Percentiles rank a stretch among this genome's conserved stretches.
Evolutionary conservation across 805 yeast genomes (phyloP).

Genomic region (Candida ficus): DNA sequence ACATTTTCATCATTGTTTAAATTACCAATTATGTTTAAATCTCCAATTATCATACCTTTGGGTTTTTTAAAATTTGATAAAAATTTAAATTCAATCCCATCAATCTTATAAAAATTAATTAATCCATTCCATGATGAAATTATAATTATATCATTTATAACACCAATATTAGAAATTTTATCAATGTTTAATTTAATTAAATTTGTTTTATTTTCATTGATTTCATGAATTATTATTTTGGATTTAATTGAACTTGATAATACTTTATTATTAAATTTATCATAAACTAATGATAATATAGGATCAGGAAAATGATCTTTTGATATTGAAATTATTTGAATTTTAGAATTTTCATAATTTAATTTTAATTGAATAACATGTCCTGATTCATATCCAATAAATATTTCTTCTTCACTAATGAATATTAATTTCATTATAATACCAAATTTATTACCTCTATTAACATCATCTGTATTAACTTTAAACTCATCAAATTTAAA

Average conservation of each 20-base stretch:
- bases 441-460: conserved; percentile 42
- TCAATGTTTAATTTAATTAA: conserved; percentile 21
- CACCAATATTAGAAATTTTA: conserved; percentile 30
- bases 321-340: conserved; percentile 12
- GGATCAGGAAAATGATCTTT: conserved; percentile 50
- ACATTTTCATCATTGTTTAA: conserved; percentile 20
- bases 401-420: conserved; percentile 27
- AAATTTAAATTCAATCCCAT: conserved; percentile 12
- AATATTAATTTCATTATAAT: conserved; percentile 58
- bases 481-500: conserved; percentile 16
- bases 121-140: conserved; percentile 51
- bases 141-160: conserved; percentile 23
- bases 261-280: conserved; percentile 22
- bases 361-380: conserved; percentile 36
- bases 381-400: conserved; percentile 75
- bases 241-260: conserved; percentile 47
- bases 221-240: conserved; percentile 29
- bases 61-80: conserved; percentile 20
- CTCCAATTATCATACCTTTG: conserved; percentile 23
- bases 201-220: neutral
- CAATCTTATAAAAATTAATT: conserved; percentile 29
- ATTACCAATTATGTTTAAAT: conserved; percentile 24
- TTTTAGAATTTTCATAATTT: conserved; percentile 3
- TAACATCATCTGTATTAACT: conserved; percentile 8
- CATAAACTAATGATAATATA: conserved; percentile 37